A percentile compares a stretch with the other conserved stretches of the same genome.
These are phyloP conservation scores for Tripterygium wilfordii DNA, from an alignment of 177 flowering plant species.

Conservation along the genomic window DNA sequence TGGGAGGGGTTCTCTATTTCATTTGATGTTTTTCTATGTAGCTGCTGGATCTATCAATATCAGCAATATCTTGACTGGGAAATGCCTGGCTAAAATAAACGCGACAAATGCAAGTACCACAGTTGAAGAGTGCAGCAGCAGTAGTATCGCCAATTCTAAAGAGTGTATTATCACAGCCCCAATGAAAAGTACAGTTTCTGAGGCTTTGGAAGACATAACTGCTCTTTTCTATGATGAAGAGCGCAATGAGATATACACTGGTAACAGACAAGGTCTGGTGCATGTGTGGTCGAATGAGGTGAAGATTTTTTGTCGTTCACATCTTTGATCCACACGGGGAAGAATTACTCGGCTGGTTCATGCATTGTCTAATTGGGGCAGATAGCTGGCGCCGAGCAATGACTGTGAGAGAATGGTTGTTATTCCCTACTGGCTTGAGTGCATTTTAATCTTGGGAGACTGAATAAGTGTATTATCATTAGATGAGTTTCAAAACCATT, in stretches of 20 bases:
- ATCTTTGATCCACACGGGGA: too few species aligned
- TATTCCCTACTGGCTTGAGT: too few species aligned
- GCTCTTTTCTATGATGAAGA: slow-evolving; percentile 96
- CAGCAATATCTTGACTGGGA: slow-evolving; percentile 90
- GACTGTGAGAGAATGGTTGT: too few species aligned
- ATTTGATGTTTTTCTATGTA: slow-evolving; percentile 21
- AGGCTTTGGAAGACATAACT: slow-evolving; percentile 91
- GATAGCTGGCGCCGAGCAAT: too few species aligned
- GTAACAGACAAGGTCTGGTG: slow-evolving; percentile 77
- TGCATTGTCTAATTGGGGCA: too few species aligned
- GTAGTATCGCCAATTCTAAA: slow-evolving; percentile 23
- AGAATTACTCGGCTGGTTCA: too few species aligned
- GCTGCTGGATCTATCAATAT: slow-evolving; percentile 91
- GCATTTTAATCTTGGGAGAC: too few species aligned
- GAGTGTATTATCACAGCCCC: slow-evolving; percentile 30
- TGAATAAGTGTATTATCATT: too few species aligned
- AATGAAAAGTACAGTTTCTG: slow-evolving; percentile 63
- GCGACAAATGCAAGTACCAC: slow-evolving; percentile 36
- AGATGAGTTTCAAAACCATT: too few species aligned
- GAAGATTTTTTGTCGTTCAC: slow-evolving; percentile 8
- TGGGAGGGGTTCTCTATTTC: slow-evolving; percentile 10
- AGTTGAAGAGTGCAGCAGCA: slow-evolving; percentile 16
- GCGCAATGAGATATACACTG: slow-evolving; percentile 90
- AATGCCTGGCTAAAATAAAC: slow-evolving; percentile 83
- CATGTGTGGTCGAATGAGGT: slow-evolving; percentile 99